Base-by-base conservation (phyloP, 352 stramenopile genomes). In the Phytophthora capsici region DNA sequence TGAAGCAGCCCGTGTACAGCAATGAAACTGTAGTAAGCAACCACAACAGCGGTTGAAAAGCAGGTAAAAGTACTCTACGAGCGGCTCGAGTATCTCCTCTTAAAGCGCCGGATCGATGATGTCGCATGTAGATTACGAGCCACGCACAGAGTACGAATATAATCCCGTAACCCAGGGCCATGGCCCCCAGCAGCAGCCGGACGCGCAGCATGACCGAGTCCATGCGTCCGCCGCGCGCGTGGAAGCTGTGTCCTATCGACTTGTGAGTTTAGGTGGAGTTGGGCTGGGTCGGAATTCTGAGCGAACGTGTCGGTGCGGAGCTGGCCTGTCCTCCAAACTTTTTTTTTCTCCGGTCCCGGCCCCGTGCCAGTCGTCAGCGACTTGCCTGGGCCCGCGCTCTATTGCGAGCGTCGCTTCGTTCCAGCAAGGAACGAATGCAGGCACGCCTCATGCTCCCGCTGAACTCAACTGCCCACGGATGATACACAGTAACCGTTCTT, bases 21-120 rank as follows among this genome's bases (percentile, higher is more conserved):
- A 80, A 55, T 0, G 62, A 73, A 13, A 85, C 56, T 4, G 40
- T 34, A 14, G 57, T 67, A 17, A 93, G 60, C 2, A 89, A 55
- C 68, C 78, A 85, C 13, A 95, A 55, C 16, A 93, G 52, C 23
- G 85, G 82, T 59, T 93, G 80, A 40, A 91, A 95, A 1, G 85
- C 75, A 4, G 86, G 86, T 2, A 94, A 47, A 9, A 94, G 75
- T 30, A 92, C 75, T 62, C 84, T 82, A 9, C 79, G 70, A 7
- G 84, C 86, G 2, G 86, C 86, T 34, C 45, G 56, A 1, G 66
- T 57, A 58, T 89, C 77, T 6, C 86, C 86, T 12, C 73, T 62
- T 13, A 86, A 69, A 1, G 78, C 83, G 5, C 75, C 72, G 17
- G 67, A 67, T n/a, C 82, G 74, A 49, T 91, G 75, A 60, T 78